These are phyloP conservation scores for Cokeromyces recurvatus DNA, from an alignment of 371 early-diverging fungal genomes.

Conservation along the genomic window DNA sequence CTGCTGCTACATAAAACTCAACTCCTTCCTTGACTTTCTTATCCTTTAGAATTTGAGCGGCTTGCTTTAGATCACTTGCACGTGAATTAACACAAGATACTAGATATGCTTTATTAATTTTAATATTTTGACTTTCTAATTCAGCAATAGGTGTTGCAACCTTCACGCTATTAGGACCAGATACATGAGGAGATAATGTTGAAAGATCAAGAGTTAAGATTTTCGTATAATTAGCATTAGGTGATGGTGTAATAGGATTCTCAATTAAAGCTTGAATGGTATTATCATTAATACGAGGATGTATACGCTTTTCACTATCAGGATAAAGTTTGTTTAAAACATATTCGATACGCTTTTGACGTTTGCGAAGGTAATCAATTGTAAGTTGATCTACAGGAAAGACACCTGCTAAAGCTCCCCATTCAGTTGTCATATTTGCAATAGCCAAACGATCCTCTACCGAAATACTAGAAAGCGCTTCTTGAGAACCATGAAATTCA, in stretches of 20 bases:
- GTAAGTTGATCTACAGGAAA: conserved; percentile 88
- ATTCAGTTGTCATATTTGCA: conserved; percentile 98
- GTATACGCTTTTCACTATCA: conserved; percentile 38
- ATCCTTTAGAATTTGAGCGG: conserved; percentile 79
- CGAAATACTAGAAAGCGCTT: conserved; percentile 59
- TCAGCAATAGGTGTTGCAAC: conserved; percentile 72
- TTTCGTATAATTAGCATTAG: conserved; percentile 79
- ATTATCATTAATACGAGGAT: conserved; percentile 70
- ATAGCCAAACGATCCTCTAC: conserved; percentile 92
- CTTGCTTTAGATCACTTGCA: conserved; percentile 78
- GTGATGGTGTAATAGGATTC: conserved; percentile 56
- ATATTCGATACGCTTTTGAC: conserved; percentile 55
- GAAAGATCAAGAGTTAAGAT: conserved; percentile 82
- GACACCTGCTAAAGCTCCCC: conserved; percentile 96
- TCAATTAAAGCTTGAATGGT: conserved; percentile 53
- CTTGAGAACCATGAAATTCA: conserved; percentile 76
- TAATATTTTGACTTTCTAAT: conserved; percentile 66
- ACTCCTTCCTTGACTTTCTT: conserved; percentile 78
- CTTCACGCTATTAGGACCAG: conserved; percentile 95
- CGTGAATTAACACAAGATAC: conserved; percentile 94
- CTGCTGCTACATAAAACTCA: conserved; percentile 95
- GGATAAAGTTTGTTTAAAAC: conserved; percentile 44
- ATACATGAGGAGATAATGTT: conserved; percentile 81
- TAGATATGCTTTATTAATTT: conserved; percentile 93
- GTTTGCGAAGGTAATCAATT: conserved; percentile 63